phyloP scores from a whole-genome alignment of 148 eudicot genomes.

The Nepenthes mirabilis region DNA sequence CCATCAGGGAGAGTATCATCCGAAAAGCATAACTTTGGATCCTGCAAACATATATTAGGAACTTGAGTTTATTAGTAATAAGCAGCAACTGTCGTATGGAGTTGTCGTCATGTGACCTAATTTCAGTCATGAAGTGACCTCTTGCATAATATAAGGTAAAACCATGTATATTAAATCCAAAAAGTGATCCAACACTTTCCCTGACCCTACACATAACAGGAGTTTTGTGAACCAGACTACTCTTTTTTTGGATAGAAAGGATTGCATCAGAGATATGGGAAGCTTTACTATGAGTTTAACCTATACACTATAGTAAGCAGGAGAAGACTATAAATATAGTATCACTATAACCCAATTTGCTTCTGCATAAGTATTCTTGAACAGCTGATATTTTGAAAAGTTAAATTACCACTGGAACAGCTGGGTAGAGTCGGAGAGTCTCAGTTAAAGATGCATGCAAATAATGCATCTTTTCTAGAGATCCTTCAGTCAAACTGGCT shows the following conservation, averaged over 20 bases:
- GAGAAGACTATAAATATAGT: not conserved
- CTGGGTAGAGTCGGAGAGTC: slow-evolving; percentile 74
- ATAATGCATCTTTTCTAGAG: slow-evolving; percentile 77
- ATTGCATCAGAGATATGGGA: too few relatives aligned
- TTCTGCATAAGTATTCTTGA: too few relatives aligned
- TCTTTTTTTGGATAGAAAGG: too few relatives aligned
- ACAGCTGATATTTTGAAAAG: not conserved
- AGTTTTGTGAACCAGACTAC: too few relatives aligned
- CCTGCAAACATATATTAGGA: slow-evolving; percentile 15
- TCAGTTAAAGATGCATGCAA: slow-evolving; percentile 68
- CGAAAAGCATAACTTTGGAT: slow-evolving; percentile 47
- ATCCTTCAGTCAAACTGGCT: slow-evolving; percentile 29
- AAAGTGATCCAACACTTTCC: too few relatives aligned
- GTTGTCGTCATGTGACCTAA: too few relatives aligned
- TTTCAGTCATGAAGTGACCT: too few relatives aligned
- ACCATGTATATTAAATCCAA: too few relatives aligned
- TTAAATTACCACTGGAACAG: slow-evolving; percentile 60
- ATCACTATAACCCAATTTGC: not conserved
- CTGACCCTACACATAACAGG: too few relatives aligned
- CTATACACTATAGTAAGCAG: not conserved
- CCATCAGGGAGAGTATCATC: slow-evolving; percentile 82
- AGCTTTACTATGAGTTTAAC: too few relatives aligned
- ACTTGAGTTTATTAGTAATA: not conserved
- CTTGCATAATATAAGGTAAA: too few relatives aligned
- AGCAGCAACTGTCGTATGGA: too few relatives aligned